Conservation (phyloP, 2,329 filamentous ascomycete genomes). For the Ceratocystis papillata region DNA sequence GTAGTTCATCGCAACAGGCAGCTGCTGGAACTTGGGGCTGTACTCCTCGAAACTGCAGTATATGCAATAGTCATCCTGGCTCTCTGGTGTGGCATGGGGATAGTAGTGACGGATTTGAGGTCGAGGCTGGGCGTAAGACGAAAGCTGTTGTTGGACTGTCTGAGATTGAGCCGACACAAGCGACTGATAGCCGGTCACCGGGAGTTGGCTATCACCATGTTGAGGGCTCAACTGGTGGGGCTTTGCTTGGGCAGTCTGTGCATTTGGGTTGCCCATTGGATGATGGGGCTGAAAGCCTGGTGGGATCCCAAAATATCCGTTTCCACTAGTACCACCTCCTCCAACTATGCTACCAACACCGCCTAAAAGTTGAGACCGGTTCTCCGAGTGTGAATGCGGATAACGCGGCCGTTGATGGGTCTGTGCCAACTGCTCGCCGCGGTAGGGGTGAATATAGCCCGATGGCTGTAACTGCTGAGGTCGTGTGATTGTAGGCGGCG, state of each 20-base stretch:
- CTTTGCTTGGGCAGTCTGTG: background rate
- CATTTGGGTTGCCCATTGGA: background rate
- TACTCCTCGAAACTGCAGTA: slow-evolving; percentile 15
- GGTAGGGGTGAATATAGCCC: background rate
- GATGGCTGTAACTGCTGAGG: background rate
- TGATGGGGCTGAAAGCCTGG: background rate
- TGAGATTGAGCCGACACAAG: background rate
- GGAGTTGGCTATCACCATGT: background rate
- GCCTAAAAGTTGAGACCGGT: background rate
- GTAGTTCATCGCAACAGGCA: background rate
- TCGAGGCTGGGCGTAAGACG: background rate
- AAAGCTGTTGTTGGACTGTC: background rate
- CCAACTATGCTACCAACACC: background rate
- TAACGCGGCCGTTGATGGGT: background rate
- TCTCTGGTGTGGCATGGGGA: background rate
- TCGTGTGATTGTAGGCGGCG: background rate
- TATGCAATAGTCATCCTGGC: slow-evolving; percentile 5
- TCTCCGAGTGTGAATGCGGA: background rate
- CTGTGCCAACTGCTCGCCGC: background rate
- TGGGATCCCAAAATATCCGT: background rate
- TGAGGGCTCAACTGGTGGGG: background rate
- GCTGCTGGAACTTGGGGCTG: background rate
- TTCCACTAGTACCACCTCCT: background rate
- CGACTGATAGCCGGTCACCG: background rate
- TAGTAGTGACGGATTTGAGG: slow-evolving; percentile 4